phyloP scores from a whole-genome alignment of 805 yeast genomes.

The Danielia reshetovae region DNA sequence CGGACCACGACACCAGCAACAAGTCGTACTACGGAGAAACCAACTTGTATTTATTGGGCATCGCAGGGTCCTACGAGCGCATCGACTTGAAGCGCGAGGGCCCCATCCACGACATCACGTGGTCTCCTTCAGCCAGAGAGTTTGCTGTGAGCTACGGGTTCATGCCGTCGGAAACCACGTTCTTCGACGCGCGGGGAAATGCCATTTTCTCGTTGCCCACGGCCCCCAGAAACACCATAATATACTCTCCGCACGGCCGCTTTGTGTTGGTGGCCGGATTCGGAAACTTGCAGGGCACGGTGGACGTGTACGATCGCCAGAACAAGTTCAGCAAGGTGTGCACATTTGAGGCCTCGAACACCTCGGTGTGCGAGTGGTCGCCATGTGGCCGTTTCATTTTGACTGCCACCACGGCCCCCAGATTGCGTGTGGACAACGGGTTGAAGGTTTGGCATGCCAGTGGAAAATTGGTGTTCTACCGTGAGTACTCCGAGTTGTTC shows the following conservation, averaged over 20 bases:
- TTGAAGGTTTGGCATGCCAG: slow-evolving; percentile 88
- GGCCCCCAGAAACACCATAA: slow-evolving; percentile 82
- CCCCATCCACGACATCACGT: slow-evolving; percentile 94
- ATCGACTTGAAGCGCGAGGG: slow-evolving; percentile 88
- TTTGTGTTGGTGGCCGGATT: slow-evolving; percentile 93
- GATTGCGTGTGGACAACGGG: slow-evolving; percentile 95
- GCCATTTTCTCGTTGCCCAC: slow-evolving; percentile 77
- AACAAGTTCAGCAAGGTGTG: slow-evolving; percentile 76
- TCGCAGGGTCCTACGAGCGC: slow-evolving; percentile 88
- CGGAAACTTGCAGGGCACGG: slow-evolving; percentile 96
- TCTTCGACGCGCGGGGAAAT: slow-evolving; percentile 93
- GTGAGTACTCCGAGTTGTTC: slow-evolving; percentile 78
- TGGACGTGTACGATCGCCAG: slow-evolving; percentile 90
- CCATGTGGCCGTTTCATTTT: slow-evolving; percentile 92
- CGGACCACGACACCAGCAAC: slow-evolving; percentile 92
- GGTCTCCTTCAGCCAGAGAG: slow-evolving; percentile 96
- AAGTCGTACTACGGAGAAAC: slow-evolving; percentile 97
- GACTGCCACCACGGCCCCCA: slow-evolving; percentile 96
- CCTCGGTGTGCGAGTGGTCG: slow-evolving; percentile 96
- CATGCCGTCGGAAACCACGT: slow-evolving; percentile 95
- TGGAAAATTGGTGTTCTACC: slow-evolving; percentile 74
- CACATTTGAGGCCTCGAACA: slow-evolving; percentile 86
- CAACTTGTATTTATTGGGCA: slow-evolving; percentile 82
- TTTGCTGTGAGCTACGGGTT: slow-evolving; percentile 96
- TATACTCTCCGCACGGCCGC: slow-evolving; percentile 91